Conservation (phyloP, 805 yeast genomes). For the Kazachstania psychrophila region DNA sequence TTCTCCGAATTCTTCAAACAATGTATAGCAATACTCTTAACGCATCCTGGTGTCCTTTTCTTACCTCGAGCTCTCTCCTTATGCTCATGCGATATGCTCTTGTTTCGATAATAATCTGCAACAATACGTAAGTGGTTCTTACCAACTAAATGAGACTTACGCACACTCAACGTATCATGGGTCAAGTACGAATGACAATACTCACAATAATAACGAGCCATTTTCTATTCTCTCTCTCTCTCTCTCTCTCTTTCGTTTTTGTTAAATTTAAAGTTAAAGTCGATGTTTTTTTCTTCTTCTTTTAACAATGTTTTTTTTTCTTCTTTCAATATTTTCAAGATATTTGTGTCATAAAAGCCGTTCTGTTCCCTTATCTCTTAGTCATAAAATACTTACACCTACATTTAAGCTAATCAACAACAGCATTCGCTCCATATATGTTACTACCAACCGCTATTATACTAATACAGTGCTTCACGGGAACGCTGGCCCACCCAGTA, state of each 20-base stretch:
- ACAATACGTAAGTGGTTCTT: conserved; percentile 63
- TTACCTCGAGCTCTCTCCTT: neutral
- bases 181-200: conserved; percentile 77
- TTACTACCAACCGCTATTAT: too few species aligned
- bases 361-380: too few species aligned
- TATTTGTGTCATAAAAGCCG: too few species aligned
- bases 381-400: too few species aligned
- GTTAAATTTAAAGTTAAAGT: neutral
- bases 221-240: conserved; percentile 12
- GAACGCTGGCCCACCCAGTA: too few species aligned
- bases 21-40: neutral
- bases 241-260: neutral
- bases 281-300: too few species aligned
- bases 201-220: conserved; percentile 75
- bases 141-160: conserved; percentile 72
- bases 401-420: too few species aligned
- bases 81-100: conserved; percentile 3
- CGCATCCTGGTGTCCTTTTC: conserved; percentile 18
- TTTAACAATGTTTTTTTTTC: too few species aligned
- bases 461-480: too few species aligned
- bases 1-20: conserved; percentile 16
- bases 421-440: too few species aligned
- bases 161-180: conserved; percentile 80
- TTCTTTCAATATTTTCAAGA: too few species aligned
- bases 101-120: conserved; percentile 63